Conservation (phyloP, 257 asterid species). For the Petrea volubilis region DNA sequence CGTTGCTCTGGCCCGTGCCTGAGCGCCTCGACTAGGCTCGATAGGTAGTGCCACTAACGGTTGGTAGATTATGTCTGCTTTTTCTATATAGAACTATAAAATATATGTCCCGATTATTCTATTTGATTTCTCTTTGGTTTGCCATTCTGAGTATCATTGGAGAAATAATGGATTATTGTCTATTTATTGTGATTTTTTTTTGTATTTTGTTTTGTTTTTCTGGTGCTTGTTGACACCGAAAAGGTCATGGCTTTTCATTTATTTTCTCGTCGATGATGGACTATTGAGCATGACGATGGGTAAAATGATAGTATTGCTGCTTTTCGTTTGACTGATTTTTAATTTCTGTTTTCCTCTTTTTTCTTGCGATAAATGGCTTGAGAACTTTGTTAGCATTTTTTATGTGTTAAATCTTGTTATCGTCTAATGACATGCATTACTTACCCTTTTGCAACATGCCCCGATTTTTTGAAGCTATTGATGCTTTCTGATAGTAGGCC, state of each 20-base stretch:
- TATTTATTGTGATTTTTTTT: neutral
- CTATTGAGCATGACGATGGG: no score
- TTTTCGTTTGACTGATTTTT: no score
- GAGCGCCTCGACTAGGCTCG: neutral
- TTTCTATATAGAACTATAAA: no score
- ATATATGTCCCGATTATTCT: neutral
- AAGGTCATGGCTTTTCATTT: no score
- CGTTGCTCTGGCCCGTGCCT: neutral
- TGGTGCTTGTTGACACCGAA: no score
- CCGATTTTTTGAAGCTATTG: neutral
- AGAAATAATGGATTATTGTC: neutral
- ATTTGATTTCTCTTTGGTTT: neutral
- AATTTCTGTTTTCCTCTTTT: no score
- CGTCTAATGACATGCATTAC: no score
- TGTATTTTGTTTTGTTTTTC: no score
- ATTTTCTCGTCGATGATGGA: no score
- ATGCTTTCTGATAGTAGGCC: neutral
- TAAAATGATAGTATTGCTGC: no score
- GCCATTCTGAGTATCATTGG: neutral
- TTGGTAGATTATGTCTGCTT: neutral
- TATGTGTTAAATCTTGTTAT: no score
- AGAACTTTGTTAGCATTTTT: neutral
- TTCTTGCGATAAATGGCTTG: no score
- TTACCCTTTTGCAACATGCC: conserved; percentile 27
- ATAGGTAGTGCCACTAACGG: neutral